Conservation (phyloP, 2,329 filamentous ascomycete species). For the Metarhizium guizhouense region DNA sequence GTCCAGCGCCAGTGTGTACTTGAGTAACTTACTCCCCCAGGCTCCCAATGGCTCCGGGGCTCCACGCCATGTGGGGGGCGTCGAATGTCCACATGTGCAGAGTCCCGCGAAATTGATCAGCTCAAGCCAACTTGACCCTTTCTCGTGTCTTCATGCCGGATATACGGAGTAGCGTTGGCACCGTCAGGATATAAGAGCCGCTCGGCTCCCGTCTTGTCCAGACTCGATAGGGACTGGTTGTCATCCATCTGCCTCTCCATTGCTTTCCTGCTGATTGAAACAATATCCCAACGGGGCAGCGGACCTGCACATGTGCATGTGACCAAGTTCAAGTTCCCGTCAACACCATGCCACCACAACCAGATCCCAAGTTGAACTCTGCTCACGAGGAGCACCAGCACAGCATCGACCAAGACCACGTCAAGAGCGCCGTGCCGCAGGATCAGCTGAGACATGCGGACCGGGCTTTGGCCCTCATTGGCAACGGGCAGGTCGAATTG, state of each 20-base stretch:
- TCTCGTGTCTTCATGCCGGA: background rate
- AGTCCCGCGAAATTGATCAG: too few species aligned
- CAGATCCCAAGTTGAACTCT: conserved; percentile 4
- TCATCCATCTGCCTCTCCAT: background rate
- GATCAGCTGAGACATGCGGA: background rate
- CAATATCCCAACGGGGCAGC: background rate
- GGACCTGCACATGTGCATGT: too few species aligned
- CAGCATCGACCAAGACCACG: background rate
- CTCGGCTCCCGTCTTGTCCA: background rate
- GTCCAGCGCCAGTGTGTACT: too few species aligned
- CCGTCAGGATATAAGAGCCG: background rate
- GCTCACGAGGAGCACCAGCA: conserved; percentile 8
- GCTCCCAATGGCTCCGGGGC: background rate
- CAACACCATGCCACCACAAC: conserved; percentile 2
- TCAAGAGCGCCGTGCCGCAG: background rate
- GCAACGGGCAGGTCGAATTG: conserved; percentile 5
- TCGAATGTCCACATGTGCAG: too few species aligned
- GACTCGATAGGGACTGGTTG: background rate
- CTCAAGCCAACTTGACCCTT: background rate
- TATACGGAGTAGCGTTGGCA: background rate
- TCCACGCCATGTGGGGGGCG: too few species aligned
- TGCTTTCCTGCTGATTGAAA: background rate
- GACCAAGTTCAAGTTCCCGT: too few species aligned
- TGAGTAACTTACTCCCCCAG: background rate
- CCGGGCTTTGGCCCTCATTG: conserved; percentile 3